Evolutionary conservation across 192 early-diverging fungal species (phyloP).

Genomic region (Umbelopsis sp.): DNA sequence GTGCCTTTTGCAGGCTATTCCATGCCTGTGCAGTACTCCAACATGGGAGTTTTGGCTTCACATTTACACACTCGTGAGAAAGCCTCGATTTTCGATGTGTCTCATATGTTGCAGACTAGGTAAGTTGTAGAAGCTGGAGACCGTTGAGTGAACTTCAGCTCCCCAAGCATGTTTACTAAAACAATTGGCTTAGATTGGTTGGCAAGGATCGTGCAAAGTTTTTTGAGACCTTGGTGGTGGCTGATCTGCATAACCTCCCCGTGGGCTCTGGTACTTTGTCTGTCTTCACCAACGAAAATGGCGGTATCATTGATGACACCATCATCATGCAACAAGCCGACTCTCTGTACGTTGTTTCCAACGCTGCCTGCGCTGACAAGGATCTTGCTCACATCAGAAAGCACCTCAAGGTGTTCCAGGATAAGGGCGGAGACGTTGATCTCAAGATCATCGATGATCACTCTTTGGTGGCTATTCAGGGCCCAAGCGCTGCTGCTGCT

Average conservation of each 20-base stretch:
- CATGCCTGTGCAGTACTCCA: slow-evolving; percentile 93
- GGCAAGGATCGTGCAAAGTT: slow-evolving; percentile 89
- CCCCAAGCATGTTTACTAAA: neutral
- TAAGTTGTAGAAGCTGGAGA: slow-evolving; percentile 30
- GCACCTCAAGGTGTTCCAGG: slow-evolving; percentile 79
- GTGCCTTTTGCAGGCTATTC: slow-evolving; percentile 96
- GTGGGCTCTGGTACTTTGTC: slow-evolving; percentile 84
- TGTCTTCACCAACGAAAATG: slow-evolving; percentile 93
- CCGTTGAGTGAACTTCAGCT: neutral
- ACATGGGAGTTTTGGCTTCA: slow-evolving; percentile 85
- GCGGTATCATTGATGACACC: slow-evolving; percentile 98
- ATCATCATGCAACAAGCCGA: slow-evolving; percentile 88
- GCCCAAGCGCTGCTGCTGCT: slow-evolving; percentile 76
- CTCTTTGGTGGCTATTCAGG: slow-evolving; percentile 91
- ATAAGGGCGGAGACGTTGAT: slow-evolving; percentile 89
- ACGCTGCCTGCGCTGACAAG: slow-evolving; percentile 97
- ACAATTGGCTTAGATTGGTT: slow-evolving; percentile 55
- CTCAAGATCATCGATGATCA: slow-evolving; percentile 85
- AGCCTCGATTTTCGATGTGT: slow-evolving; percentile 96
- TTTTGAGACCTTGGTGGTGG: slow-evolving; percentile 87
- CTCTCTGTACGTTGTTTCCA: slow-evolving; percentile 90
- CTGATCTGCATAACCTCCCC: slow-evolving; percentile 80
- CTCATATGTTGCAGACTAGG: slow-evolving; percentile 97
- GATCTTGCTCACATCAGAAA: slow-evolving; percentile 87
- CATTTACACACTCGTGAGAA: slow-evolving; percentile 88